Percentiles rank a stretch among this genome's conserved stretches.
Conservation (phyloP, 1,139 yeast genomes). For the Suhomyces anneliseae region DNA sequence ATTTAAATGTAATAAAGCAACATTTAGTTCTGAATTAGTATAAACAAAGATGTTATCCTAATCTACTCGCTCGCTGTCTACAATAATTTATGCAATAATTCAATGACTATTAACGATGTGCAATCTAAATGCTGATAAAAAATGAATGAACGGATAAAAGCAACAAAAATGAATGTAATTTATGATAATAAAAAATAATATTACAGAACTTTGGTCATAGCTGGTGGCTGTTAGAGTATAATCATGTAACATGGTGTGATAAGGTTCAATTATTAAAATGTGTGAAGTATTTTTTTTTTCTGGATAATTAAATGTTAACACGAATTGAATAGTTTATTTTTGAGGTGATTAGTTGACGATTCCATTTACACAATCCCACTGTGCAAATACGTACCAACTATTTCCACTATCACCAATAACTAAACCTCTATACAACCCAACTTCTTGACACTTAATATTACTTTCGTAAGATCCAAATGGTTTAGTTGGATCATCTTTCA, state of each 20-base stretch:
- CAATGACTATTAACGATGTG: neutral
- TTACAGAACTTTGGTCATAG: conserved; percentile 2
- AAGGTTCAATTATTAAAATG: too few relatives aligned
- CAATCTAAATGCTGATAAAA: neutral
- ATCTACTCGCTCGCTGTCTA: neutral
- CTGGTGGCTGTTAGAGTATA: neutral
- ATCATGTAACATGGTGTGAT: too few relatives aligned
- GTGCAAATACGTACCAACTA: conserved; percentile 90
- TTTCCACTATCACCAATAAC: conserved; percentile 77
- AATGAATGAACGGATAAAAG: neutral
- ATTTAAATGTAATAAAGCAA: too few relatives aligned
- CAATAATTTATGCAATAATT: neutral
- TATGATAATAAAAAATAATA: neutral
- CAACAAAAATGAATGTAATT: neutral
- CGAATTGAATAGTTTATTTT: too few relatives aligned
- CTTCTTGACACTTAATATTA: conserved; percentile 61
- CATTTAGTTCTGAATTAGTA: too few relatives aligned
- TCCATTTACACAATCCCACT: conserved; percentile 67
- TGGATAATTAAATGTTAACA: too few relatives aligned
- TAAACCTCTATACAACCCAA: conserved; percentile 81
- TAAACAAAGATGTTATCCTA: too few relatives aligned
- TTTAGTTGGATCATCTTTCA: conserved; percentile 43
- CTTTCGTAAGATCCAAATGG: conserved; percentile 60
- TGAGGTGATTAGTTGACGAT: conserved; percentile 3
- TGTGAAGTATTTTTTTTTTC: too few relatives aligned